A percentile compares a stretch with the other conserved stretches of the same genome.
Evolutionary conservation across 2,329 filamentous ascomycete genomes (phyloP).

Genomic region (Metarhizium robertsii): DNA sequence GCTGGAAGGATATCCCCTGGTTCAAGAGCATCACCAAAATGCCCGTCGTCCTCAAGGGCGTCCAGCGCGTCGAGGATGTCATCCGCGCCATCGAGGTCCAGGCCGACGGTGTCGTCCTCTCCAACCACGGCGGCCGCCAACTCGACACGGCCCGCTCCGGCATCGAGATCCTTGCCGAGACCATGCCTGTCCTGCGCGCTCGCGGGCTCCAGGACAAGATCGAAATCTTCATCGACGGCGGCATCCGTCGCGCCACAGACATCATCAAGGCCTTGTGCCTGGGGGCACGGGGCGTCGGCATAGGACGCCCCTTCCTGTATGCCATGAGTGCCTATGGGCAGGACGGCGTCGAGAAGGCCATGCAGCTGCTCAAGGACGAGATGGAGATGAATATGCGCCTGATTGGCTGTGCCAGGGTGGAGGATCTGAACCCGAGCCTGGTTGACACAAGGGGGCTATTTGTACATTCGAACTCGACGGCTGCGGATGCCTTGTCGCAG

Average conservation of each 20-base stretch:
- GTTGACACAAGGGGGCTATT: constrained; percentile 66
- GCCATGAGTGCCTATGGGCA: constrained; percentile 91
- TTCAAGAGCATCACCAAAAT: constrained; percentile 84
- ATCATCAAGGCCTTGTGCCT: constrained; percentile 93
- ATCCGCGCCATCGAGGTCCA: constrained; percentile 74
- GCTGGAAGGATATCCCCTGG: constrained; percentile 92
- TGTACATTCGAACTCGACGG: constrained; percentile 39
- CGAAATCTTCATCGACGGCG: constrained; percentile 87
- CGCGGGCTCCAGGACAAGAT: constrained; percentile 66
- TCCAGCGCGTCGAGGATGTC: constrained; percentile 93
- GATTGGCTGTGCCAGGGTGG: constrained; percentile 67
- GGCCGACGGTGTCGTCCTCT: constrained; percentile 83
- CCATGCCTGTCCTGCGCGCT: constrained; percentile 75
- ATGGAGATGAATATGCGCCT: constrained; percentile 99
- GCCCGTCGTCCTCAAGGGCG: constrained; percentile 93
- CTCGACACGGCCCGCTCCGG: constrained; percentile 85
- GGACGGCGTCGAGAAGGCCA: constrained; percentile 80
- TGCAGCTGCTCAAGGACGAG: constrained; percentile 89
- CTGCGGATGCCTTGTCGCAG: constrained; percentile 36
- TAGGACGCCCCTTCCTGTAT: constrained; percentile 89
- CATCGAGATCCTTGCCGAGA: constrained; percentile 85
- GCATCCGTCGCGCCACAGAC: constrained; percentile 81
- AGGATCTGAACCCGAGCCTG: constrained; percentile 71
- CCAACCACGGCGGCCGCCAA: constrained; percentile 92
- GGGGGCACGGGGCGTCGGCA: constrained; percentile 85